Conservation (phyloP, 805 yeast genomes). For the Sugiyamaella chiloensis region DNA sequence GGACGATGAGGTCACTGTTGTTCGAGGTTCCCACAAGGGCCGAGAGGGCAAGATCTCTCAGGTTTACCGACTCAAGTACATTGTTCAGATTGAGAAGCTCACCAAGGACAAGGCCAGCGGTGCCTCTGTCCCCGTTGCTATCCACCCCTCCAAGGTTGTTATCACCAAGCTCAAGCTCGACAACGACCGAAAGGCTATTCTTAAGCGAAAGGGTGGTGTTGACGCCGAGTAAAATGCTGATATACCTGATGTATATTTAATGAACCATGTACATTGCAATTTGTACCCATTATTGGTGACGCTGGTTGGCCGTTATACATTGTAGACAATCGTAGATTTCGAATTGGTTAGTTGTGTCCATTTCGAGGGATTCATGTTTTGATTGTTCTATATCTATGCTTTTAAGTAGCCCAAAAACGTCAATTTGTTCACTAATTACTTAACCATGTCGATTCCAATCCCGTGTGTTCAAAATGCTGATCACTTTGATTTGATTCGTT, state of each 20-base stretch:
- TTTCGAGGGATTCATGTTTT: too few relatives aligned
- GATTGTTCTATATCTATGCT: too few relatives aligned
- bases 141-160: conserved; percentile 98
- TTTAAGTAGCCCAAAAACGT: too few relatives aligned
- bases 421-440: too few relatives aligned
- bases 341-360: too few relatives aligned
- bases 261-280: conserved; percentile 6
- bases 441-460: too few relatives aligned
- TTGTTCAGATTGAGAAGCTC: conserved; percentile 95
- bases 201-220: conserved; percentile 93
- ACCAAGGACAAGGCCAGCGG: conserved; percentile 98
- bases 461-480: too few relatives aligned
- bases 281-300: too few relatives aligned
- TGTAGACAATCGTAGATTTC: too few relatives aligned
- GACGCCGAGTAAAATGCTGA: conserved; percentile 67
- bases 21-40: conserved; percentile 99
- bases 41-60: conserved; percentile 97
- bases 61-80: conserved; percentile 97
- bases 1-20: conserved; percentile 92
- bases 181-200: conserved; percentile 98
- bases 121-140: conserved; percentile 94
- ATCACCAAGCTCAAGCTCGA: conserved; percentile 97
- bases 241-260: conserved; percentile 6
- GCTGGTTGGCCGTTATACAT: too few relatives aligned
- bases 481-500: too few relatives aligned